Base-by-base conservation (phyloP, 2,329 filamentous ascomycete species). In the Tolypocladium tropicale region DNA sequence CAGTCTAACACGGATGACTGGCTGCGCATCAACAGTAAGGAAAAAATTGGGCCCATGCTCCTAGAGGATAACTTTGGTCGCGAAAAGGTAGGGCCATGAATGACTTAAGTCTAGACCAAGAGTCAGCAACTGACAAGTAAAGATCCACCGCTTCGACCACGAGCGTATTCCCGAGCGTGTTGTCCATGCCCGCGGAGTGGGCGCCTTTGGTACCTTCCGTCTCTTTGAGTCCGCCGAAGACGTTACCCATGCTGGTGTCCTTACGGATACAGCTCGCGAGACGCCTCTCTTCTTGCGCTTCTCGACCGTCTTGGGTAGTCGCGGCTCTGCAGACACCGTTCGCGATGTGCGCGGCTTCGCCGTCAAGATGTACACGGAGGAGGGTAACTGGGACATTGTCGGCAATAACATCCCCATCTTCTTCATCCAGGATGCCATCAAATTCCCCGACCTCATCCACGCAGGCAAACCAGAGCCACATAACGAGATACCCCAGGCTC, bases 261-360 rank as follows among this genome's bases (percentile, higher is more conserved):
- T 89, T 4, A 73, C 68, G 0, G 71, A 75, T 3, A 72, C 74
- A 0, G 79, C 78, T 12, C 84, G 87, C 61, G 69, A 85, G 62
- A 74, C 68, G 0, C 68, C 68, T 0, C 53, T 70, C 0, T 70
- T 70, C 11, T 16, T 70, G 18, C 84, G 89, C 0, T 92, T 94
- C 69, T 93, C 88, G 0, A 93, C 89, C 0, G 89, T 90, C 0
- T 77, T 89, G 2, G 88, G 87, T 7, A 89, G 83, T 65, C 79
- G 84, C 36, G 89, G 89, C 14, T 89, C 85, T 53, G 86, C 88
- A 6, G 89, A 94, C 66, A 92, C 88, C 0, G 89, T 91, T 1
- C 82, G 89, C n/a, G 89, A 94, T 74, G 86, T 91, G 2, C 82
- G 88, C 39, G 89, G 89, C 1, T 94, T 93, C 60, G 88, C 89